These are phyloP conservation scores for Macadamia tetraphylla DNA, from an alignment of 164 flowering plant species.

Conservation along the genomic window DNA sequence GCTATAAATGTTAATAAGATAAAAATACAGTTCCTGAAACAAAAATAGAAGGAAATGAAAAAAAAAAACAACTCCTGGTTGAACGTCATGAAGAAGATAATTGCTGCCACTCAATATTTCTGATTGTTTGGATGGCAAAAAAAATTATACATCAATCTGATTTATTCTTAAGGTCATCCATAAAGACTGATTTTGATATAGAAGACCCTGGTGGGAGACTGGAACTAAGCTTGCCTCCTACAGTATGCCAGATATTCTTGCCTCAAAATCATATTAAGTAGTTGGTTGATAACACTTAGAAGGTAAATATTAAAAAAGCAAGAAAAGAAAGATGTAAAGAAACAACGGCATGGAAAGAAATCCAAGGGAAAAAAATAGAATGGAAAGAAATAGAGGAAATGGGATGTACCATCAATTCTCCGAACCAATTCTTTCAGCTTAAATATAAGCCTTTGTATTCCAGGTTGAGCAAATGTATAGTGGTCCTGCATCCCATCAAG, in stretches of 20 bases:
- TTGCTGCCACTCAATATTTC: no score
- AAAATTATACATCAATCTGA: background rate
- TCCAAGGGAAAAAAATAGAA: background rate
- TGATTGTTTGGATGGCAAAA: background rate
- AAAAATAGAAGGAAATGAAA: no score
- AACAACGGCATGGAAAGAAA: background rate
- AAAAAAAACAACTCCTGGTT: no score
- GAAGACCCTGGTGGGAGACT: background rate
- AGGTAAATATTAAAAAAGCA: no score
- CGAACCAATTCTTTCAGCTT: slow-evolving; percentile 89
- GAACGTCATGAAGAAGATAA: no score
- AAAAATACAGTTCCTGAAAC: no score
- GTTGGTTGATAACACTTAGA: background rate
- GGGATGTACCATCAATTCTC: slow-evolving; percentile 78
- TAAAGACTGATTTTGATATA: no score
- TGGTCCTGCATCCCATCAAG: slow-evolving; percentile 99
- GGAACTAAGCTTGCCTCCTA: background rate
- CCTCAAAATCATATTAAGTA: background rate
- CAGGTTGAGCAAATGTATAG: slow-evolving; percentile 98
- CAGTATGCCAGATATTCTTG: background rate
- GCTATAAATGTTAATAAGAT: no score
- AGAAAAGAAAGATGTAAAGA: background rate
- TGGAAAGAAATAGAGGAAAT: background rate
- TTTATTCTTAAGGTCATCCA: background rate
- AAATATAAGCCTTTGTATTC: slow-evolving; percentile 94